Evolutionary conservation across 148 eudicot genomes (phyloP).

Genomic region (Amaranthus cruentus): DNA sequence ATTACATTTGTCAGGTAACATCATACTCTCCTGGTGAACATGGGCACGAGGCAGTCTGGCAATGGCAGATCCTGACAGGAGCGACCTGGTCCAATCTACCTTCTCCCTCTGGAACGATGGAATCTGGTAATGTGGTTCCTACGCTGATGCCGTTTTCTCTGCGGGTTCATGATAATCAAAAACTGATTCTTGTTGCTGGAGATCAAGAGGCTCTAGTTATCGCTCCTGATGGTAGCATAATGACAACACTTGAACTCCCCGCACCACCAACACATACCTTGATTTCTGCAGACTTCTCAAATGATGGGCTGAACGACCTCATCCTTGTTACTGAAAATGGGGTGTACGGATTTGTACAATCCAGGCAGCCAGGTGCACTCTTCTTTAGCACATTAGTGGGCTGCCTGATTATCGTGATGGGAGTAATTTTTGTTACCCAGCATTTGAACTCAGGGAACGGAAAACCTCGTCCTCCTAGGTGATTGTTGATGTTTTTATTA

Average conservation of each 20-base stretch:
- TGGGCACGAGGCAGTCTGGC: conserved; percentile 93
- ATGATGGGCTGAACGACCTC: conserved; percentile 82
- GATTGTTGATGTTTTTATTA: conserved; percentile 23
- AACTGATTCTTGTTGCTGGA: conserved; percentile 78
- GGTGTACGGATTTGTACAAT: conserved; percentile 88
- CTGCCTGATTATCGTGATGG: conserved; percentile 93
- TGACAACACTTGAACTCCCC: conserved; percentile 76
- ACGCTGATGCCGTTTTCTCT: conserved; percentile 72
- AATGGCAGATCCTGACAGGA: conserved; percentile 89
- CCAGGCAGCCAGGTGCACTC: conserved; percentile 97
- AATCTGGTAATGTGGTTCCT: conserved; percentile 71
- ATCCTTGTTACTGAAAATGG: conserved; percentile 79
- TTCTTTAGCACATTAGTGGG: conserved; percentile 97
- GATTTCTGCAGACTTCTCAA: conserved; percentile 81
- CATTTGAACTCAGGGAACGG: conserved; percentile 73
- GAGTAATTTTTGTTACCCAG: conserved; percentile 82
- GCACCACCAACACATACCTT: conserved; percentile 86
- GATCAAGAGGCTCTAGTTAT: conserved; percentile 85
- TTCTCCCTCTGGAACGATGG: conserved; percentile 91
- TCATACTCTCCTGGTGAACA: conserved; percentile 80
- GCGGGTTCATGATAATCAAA: conserved; percentile 63
- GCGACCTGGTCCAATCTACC: conserved; percentile 98
- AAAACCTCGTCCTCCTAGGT: conserved; percentile 70
- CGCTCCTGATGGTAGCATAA: conserved; percentile 68
- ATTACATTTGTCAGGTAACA: conserved; percentile 55